These are phyloP conservation scores for Apiotrichum siamense DNA, from an alignment of 1,284 basidiomycete species.

Conservation along the genomic window DNA sequence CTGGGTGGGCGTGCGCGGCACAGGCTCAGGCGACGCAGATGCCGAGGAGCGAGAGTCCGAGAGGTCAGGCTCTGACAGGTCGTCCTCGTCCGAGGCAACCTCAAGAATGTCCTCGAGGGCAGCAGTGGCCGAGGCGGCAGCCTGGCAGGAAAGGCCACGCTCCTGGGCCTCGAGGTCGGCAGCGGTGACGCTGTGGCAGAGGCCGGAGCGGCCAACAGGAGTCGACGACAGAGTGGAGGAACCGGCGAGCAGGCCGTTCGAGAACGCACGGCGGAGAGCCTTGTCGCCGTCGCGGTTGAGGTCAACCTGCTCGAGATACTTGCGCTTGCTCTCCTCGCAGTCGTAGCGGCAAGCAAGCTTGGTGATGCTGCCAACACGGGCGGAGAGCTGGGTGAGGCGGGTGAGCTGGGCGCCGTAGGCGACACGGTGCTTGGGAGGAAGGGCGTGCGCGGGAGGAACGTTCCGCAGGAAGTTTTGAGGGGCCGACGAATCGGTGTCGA, in stretches of 20 bases:
- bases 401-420: constrained; percentile 33
- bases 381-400: constrained; percentile 34
- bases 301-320: constrained; percentile 42
- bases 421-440: constrained; percentile 29
- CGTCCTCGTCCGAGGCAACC: constrained; percentile 8
- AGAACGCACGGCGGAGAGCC: constrained; percentile 36
- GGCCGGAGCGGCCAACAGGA: constrained; percentile 21
- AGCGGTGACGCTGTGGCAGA: constrained; percentile 27
- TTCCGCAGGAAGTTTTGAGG: constrained; percentile 35
- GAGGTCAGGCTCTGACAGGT: constrained; percentile 12
- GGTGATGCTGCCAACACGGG: constrained; percentile 31
- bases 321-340: constrained; percentile 42
- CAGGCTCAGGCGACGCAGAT: constrained; percentile 13
- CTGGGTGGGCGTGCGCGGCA: constrained; percentile 8
- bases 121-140: not conserved
- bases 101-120: constrained; percentile 10
- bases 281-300: constrained; percentile 34
- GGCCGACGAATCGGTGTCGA: constrained; percentile 10
- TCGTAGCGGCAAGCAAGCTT: constrained; percentile 37
- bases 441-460: constrained; percentile 35
- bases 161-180: constrained; percentile 20
- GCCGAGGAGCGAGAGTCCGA: constrained; percentile 9
- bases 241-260: constrained; percentile 24
- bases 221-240: constrained; percentile 8
- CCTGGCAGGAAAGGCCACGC: not conserved